These are phyloP conservation scores for Trametes meyenii DNA, from an alignment of 768 basidiomycete species.

Conservation along the genomic window DNA sequence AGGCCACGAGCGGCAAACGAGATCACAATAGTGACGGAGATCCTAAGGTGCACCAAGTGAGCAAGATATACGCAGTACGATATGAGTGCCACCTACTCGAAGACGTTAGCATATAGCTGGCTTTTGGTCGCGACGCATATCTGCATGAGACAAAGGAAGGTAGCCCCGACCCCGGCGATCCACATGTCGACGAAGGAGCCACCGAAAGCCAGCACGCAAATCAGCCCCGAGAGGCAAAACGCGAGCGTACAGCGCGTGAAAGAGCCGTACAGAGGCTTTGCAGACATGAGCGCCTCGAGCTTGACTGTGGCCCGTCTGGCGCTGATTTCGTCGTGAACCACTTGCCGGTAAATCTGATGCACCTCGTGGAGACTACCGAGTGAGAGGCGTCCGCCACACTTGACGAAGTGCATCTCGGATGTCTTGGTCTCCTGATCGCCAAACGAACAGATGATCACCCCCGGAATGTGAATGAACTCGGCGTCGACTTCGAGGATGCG, in stretches of 20 bases:
- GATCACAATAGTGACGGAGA: constrained; percentile 79
- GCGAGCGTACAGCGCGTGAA: constrained; percentile 67
- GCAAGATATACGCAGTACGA: not conserved
- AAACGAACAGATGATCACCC: constrained; percentile 84
- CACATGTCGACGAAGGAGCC: constrained; percentile 86
- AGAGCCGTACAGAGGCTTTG: constrained; percentile 65
- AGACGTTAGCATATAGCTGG: constrained; percentile 85
- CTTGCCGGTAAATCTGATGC: constrained; percentile 81
- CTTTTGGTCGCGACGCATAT: constrained; percentile 75
- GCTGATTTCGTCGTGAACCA: constrained; percentile 91
- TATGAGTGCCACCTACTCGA: constrained; percentile 63
- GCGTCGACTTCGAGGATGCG: constrained; percentile 89
- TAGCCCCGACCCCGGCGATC: constrained; percentile 72
- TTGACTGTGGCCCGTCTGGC: constrained; percentile 73
- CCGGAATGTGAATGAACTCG: constrained; percentile 86
- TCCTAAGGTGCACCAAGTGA: constrained; percentile 46
- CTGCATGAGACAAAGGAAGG: constrained; percentile 70
- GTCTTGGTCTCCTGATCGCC: constrained; percentile 89
- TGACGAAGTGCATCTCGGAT: constrained; percentile 88
- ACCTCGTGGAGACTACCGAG: constrained; percentile 86
- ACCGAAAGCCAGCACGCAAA: constrained; percentile 85
- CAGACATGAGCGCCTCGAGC: constrained; percentile 63
- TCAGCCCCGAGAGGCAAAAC: constrained; percentile 71
- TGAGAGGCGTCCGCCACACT: constrained; percentile 73
- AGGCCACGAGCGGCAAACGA: constrained; percentile 83